Percentiles rank a stretch among this genome's conserved stretches.
Evolutionary conservation across 2,329 filamentous ascomycete genomes (phyloP).

Genomic region (Phialophora expanda): DNA sequence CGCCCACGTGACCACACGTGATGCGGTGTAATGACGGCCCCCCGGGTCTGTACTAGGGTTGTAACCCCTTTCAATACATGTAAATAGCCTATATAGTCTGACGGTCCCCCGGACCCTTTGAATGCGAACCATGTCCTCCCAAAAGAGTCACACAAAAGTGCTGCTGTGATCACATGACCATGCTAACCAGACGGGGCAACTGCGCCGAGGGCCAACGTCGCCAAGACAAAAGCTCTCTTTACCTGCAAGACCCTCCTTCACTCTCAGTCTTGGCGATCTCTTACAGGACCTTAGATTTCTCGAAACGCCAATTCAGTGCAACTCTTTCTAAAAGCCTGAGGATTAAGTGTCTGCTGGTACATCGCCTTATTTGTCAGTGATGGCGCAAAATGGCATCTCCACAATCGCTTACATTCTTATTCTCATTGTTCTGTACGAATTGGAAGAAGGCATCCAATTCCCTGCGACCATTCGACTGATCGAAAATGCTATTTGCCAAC

Average conservation of each 20-base stretch:
- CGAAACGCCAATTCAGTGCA: slow-evolving; percentile 1
- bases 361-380: slow-evolving; percentile 3
- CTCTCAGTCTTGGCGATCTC: background rate
- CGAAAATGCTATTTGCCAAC: slow-evolving; percentile 3
- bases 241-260: background rate
- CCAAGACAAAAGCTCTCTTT: background rate
- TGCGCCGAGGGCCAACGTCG: no score
- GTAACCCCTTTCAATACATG: no score
- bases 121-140: no score
- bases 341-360: background rate
- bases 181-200: no score
- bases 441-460: slow-evolving; percentile 5
- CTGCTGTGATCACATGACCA: no score
- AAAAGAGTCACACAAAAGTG: no score
- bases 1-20: no score
- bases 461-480: slow-evolving; percentile 4
- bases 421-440: slow-evolving; percentile 4
- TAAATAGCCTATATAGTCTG: no score
- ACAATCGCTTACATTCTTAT: slow-evolving; percentile 3
- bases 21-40: no score
- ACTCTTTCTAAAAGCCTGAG: slow-evolving; percentile 1
- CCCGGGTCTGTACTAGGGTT: no score
- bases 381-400: slow-evolving; percentile 1
- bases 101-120: no score
- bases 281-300: slow-evolving; percentile 2